Base-by-base conservation (phyloP, 1,139 yeast species). In the Suzukiozyma palmioleophila region DNA sequence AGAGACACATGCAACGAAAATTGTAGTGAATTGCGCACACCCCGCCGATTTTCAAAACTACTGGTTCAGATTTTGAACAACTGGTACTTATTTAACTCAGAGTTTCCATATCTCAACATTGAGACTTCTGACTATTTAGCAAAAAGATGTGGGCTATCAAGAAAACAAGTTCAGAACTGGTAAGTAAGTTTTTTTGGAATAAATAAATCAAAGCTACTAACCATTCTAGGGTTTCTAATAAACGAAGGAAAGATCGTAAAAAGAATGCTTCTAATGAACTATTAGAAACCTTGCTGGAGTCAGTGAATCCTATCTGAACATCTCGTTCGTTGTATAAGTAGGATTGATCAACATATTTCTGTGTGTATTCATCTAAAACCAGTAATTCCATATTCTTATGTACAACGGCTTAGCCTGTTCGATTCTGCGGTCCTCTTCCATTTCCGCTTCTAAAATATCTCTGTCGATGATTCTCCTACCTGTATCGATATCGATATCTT, bases 401-500 rank as follows among this genome's bases (percentile, higher is more conserved):
- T 53, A 57, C 22, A 58, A 51, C 2, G 73, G 73, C 47, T 66
- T 68, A 24, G 53, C 33, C n/a, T 55, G 53, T 42, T 68, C 49
- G 9, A 62, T 46, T 3, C 56, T 58, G 41, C 60, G 59, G 48
- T 68, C 73, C 44, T 68, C 73, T 18, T 59, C 66, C 49, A 69
- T 56, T 47, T 69, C 75, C 43, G 62, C 64, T 49, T 65, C 66
- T 44, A 69, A 58, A 8, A 66, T 64, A 42, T 69, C 73, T 43
- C 66, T 44, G 49, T 69, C 74, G 35, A 64, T 56, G 41, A 68
- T 73, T 43, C 69, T 56, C 52, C 75, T 59, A 26, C 75, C 74
- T 4, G 69, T 56, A 41, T 67, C 64, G 36, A 66, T 49, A 43
- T 66, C 70, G 39, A 66, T 63, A 18, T 62, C 63, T 13, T 46